phyloP scores from a whole-genome alignment of 306 rosid species.

The Amphicarpaea edgeworthii region DNA sequence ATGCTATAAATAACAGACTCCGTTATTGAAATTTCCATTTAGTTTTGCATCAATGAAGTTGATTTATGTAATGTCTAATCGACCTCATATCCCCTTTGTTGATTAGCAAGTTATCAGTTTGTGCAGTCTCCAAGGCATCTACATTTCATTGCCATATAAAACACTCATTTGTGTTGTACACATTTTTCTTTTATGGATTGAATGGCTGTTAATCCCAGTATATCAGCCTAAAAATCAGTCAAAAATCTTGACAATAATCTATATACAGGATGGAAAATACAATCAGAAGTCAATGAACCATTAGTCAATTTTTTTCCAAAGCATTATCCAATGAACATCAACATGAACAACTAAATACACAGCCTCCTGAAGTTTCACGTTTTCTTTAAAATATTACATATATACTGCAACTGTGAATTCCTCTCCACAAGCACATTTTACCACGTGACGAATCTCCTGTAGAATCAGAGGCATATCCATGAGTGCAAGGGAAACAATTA shows the following conservation, averaged over 20 bases:
- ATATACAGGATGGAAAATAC: constrained; percentile 13
- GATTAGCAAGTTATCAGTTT: neutral
- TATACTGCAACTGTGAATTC: constrained; percentile 66
- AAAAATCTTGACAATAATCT: constrained; percentile 2
- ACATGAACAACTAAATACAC: constrained; percentile 26
- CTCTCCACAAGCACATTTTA: constrained; percentile 85
- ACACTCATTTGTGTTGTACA: neutral
- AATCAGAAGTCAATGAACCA: constrained; percentile 1
- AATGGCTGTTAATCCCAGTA: neutral
- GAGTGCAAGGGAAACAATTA: constrained; percentile 31
- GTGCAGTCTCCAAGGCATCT: neutral
- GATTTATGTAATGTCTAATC: no score
- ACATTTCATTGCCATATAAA: neutral
- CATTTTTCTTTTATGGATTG: neutral
- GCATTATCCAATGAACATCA: constrained; percentile 14
- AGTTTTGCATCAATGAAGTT: no score
- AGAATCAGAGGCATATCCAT: constrained; percentile 42
- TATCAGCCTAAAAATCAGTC: neutral
- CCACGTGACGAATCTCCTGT: constrained; percentile 72
- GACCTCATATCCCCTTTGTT: neutral
- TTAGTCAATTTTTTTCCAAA: neutral
- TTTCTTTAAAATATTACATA: constrained; percentile 39
- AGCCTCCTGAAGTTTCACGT: constrained; percentile 39
- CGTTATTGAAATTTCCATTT: neutral
- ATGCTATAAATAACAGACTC: neutral